phyloP scores from a whole-genome alignment of 2,329 filamentous ascomycete genomes.

The Graphilbum fragrans region DNA sequence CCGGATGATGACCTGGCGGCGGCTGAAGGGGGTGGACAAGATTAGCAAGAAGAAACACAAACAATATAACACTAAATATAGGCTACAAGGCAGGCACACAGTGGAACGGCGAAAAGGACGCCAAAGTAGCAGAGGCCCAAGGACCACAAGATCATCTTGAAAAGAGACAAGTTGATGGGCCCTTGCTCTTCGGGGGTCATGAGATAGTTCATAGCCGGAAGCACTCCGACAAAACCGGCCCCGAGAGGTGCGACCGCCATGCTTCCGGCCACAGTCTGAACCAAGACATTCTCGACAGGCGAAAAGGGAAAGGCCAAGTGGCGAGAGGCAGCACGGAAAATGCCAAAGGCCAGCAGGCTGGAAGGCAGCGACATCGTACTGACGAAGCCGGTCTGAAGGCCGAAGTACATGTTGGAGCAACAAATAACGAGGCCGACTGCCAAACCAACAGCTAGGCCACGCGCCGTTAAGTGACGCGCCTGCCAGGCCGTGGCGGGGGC shows the following conservation, averaged over 20 bases:
- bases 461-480: conserved; percentile 67
- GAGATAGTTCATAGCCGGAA: conserved; percentile 84
- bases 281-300: conserved; percentile 89
- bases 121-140: conserved; percentile 92
- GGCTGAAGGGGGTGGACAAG: conserved; percentile 23
- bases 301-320: conserved; percentile 73
- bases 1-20: conserved; percentile 82
- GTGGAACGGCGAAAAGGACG: conserved; percentile 87
- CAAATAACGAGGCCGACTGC: conserved; percentile 82
- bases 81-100: conserved; percentile 27
- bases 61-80: background rate
- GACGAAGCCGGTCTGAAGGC: conserved; percentile 43
- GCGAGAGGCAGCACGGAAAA: conserved; percentile 69
- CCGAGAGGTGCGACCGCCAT: conserved; percentile 96
- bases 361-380: conserved; percentile 95
- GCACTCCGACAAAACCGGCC: conserved; percentile 90
- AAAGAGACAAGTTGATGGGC: conserved; percentile 57
- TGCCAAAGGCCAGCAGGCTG: conserved; percentile 84
- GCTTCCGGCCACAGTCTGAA: conserved; percentile 89
- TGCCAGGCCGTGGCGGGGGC: conserved; percentile 13
- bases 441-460: conserved; percentile 69
- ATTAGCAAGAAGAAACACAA: background rate
- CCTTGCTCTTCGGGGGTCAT: conserved; percentile 67
- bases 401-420: conserved; percentile 98
- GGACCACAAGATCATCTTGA: conserved; percentile 80